Evolutionary conservation across 306 rosid genomes (phyloP).

Genomic region (Adenanthera pavonina): DNA sequence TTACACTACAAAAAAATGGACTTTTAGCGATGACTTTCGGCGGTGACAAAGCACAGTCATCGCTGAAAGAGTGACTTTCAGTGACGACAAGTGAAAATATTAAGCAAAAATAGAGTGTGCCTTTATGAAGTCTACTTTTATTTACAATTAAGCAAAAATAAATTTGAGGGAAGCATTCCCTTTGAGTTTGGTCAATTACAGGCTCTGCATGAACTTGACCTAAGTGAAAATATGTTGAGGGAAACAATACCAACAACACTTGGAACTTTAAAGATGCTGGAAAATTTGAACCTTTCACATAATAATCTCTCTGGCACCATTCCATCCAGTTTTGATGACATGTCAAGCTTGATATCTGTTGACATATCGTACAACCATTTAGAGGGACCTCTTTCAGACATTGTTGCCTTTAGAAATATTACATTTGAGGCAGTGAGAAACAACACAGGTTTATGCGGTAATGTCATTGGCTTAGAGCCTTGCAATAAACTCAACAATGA

Average conservation of each 20-base stretch:
- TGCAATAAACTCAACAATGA: background rate
- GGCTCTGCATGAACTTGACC: slow-evolving; percentile 36
- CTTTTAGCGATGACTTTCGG: too few relatives aligned
- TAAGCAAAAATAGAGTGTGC: too few relatives aligned
- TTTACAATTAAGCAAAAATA: too few relatives aligned
- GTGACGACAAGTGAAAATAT: too few relatives aligned
- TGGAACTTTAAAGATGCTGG: slow-evolving; percentile 30
- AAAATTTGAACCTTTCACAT: slow-evolving; percentile 45
- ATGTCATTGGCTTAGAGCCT: background rate
- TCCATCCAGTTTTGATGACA: slow-evolving; percentile 25
- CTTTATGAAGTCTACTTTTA: too few relatives aligned
- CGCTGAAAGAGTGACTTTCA: too few relatives aligned
- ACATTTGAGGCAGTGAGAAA: background rate
- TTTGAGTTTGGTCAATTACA: background rate
- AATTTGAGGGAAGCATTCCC: slow-evolving; percentile 3
- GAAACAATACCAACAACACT: slow-evolving; percentile 35
- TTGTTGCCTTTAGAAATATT: background rate
- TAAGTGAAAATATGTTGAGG: slow-evolving; percentile 5
- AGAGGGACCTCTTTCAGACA: slow-evolving; percentile 18
- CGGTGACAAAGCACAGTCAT: too few relatives aligned
- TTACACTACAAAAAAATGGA: too few relatives aligned
- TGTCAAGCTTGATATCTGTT: slow-evolving; percentile 42
- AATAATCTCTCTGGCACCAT: slow-evolving; percentile 40
- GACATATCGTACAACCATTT: slow-evolving; percentile 38
- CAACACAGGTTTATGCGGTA: slow-evolving; percentile 20